These are phyloP conservation scores for Amanita exitialis DNA, from an alignment of 768 basidiomycete genomes.

Conservation along the genomic window DNA sequence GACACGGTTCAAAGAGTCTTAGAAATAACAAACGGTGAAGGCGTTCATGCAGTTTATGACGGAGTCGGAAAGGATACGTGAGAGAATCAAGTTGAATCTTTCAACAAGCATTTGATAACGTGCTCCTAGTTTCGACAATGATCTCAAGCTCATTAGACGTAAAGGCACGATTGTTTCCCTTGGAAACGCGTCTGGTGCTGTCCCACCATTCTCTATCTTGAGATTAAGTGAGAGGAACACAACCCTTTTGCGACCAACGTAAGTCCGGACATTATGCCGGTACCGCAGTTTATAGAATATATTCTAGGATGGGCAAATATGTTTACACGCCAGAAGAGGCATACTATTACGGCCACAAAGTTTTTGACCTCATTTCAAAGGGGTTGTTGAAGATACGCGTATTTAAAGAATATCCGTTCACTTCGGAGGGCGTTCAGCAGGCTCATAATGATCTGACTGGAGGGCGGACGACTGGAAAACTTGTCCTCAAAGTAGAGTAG, in stretches of 20 bases:
- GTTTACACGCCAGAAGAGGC: slow-evolving; percentile 66
- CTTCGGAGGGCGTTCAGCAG: slow-evolving; percentile 63
- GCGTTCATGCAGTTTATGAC: slow-evolving; percentile 84
- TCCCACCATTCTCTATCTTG: slow-evolving; percentile 64
- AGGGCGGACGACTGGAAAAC: slow-evolving; percentile 78
- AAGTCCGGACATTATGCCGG: slow-evolving; percentile 14
- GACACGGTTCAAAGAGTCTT: slow-evolving; percentile 65
- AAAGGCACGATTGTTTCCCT: slow-evolving; percentile 88
- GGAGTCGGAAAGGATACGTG: slow-evolving; percentile 97
- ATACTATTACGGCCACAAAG: slow-evolving; percentile 47
- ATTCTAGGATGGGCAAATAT: slow-evolving; percentile 61
- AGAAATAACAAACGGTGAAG: slow-evolving; percentile 68
- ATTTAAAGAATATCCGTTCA: slow-evolving; percentile 76
- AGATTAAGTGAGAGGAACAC: slow-evolving; percentile 77
- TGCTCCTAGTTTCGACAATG: slow-evolving; percentile 16
- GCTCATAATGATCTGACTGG: slow-evolving; percentile 72
- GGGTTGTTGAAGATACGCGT: slow-evolving; percentile 59
- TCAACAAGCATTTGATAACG: slow-evolving; percentile 35
- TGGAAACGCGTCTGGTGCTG: slow-evolving; percentile 87
- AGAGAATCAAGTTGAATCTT: slow-evolving; percentile 14
- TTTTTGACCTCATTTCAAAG: slow-evolving; percentile 50
- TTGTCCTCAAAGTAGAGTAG: slow-evolving; percentile 60
- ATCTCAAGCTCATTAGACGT: slow-evolving; percentile 73
- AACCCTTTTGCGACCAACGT: slow-evolving; percentile 71
- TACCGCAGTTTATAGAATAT: background rate